phyloP scores from a whole-genome alignment of 805 yeast genomes.

The Candida gorgasii region DNA sequence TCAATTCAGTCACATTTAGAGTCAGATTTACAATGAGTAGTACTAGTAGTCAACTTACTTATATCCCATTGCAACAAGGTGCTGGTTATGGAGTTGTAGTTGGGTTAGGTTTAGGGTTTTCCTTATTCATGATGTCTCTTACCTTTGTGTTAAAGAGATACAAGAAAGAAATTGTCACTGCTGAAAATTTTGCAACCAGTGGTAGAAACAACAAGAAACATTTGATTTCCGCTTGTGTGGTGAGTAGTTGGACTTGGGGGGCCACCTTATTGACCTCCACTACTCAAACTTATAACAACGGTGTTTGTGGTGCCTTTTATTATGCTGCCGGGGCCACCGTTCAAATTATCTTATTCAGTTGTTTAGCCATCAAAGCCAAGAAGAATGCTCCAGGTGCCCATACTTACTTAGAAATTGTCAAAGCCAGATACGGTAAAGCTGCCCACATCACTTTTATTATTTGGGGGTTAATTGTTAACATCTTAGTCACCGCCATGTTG shows the following conservation, averaged over 20 bases:
- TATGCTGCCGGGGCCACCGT: conserved; percentile 93
- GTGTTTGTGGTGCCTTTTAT: conserved; percentile 77
- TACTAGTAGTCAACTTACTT: conserved; percentile 5
- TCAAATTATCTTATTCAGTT: conserved; percentile 83
- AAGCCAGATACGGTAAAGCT: conserved; percentile 73
- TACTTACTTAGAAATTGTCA: conserved; percentile 83
- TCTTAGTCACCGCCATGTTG: conserved; percentile 89
- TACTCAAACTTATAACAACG: conserved; percentile 72
- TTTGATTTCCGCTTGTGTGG: conserved; percentile 85
- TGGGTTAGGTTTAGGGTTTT: conserved; percentile 82
- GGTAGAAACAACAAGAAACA: conserved; percentile 87
- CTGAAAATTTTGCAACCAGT: conserved; percentile 93
- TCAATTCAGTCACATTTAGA: no score
- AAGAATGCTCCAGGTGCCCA: conserved; percentile 90
- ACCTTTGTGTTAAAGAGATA: conserved; percentile 73
- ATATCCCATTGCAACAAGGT: conserved; percentile 59
- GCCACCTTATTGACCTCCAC: conserved; percentile 48
- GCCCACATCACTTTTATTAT: conserved; percentile 72
- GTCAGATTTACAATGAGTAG: neutral
- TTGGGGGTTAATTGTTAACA: conserved; percentile 85
- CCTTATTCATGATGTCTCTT: conserved; percentile 74
- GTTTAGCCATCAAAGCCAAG: conserved; percentile 85
- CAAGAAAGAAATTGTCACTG: conserved; percentile 82
- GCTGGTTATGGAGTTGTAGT: conserved; percentile 88
- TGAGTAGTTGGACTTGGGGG: conserved; percentile 83